phyloP scores from a whole-genome alignment of 2,329 filamentous ascomycete genomes.

The Scedosporium apiospermum region DNA sequence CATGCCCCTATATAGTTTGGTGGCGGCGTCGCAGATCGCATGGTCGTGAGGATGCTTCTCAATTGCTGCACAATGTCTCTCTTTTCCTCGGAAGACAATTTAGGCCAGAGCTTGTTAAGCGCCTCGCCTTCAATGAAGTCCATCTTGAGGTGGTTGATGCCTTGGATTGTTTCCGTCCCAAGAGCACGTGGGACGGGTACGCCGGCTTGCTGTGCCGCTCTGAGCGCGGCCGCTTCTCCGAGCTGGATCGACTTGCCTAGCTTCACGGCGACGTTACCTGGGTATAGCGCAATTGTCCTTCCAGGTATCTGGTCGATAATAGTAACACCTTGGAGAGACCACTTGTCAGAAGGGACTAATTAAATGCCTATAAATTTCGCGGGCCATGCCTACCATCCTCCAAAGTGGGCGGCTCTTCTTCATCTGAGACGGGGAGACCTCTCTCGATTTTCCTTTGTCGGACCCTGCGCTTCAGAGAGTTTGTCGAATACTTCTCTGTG shows the following conservation, averaged over 20 bases:
- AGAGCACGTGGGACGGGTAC: slow-evolving; percentile 15
- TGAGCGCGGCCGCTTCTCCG: slow-evolving; percentile 17
- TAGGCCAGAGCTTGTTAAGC: slow-evolving; percentile 17
- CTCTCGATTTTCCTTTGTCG: background rate
- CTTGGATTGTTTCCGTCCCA: slow-evolving; percentile 8
- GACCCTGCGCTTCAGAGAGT: background rate
- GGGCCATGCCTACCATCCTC: background rate
- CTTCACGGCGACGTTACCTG: slow-evolving; percentile 16
- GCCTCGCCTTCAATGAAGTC: slow-evolving; percentile 15
- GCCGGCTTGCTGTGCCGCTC: slow-evolving; percentile 11
- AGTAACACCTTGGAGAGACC: slow-evolving; percentile 9
- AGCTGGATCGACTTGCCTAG: slow-evolving; percentile 15
- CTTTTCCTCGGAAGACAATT: slow-evolving; percentile 14
- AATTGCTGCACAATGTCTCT: slow-evolving; percentile 15
- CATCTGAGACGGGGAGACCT: background rate
- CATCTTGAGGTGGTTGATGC: slow-evolving; percentile 17
- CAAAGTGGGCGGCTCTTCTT: background rate
- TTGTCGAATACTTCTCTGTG: too few species aligned
- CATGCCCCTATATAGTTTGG: slow-evolving; percentile 15
- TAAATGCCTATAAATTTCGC: background rate
- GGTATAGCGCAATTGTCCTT: slow-evolving; percentile 15
- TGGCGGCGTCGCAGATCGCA: slow-evolving; percentile 15
- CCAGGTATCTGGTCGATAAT: slow-evolving; percentile 13
- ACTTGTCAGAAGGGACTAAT: background rate
- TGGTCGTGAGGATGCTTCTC: slow-evolving; percentile 14